Evolutionary conservation across 345 rosid species (phyloP).

Genomic region (Toxicodendron radicans): DNA sequence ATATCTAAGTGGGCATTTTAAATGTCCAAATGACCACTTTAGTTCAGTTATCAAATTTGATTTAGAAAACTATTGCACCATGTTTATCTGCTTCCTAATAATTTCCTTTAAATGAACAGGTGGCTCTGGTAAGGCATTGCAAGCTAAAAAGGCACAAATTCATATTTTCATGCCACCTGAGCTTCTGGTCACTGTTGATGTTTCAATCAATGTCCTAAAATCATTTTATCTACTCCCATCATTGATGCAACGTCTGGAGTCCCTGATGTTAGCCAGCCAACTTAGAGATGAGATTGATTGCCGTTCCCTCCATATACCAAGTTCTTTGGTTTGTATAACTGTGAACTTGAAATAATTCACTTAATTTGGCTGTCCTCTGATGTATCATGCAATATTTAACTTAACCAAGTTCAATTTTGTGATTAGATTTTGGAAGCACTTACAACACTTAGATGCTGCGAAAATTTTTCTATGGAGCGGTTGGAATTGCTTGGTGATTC

Average conservation of each 20-base stretch:
- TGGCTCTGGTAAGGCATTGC: conserved; percentile 33
- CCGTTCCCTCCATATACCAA: conserved; percentile 46
- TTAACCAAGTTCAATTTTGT: conserved; percentile 7
- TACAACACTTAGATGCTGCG: conserved; percentile 69
- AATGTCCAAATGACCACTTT: not conserved
- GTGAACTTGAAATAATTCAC: not conserved
- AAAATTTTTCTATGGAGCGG: conserved; percentile 91
- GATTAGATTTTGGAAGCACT: conserved; percentile 78
- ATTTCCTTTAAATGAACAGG: conserved; percentile 34
- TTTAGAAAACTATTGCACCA: not conserved
- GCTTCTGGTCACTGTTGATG: conserved; percentile 59
- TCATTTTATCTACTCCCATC: conserved; percentile 83
- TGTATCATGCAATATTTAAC: conserved; percentile 3
- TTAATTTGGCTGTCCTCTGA: conserved; percentile 7
- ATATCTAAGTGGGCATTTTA: no score
- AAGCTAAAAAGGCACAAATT: conserved; percentile 44
- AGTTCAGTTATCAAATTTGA: conserved; percentile 10
- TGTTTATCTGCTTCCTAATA: conserved; percentile 19
- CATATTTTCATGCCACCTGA: conserved; percentile 81
- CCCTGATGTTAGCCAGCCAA: conserved; percentile 84
- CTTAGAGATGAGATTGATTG: conserved; percentile 77
- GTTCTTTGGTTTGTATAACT: conserved; percentile 57
- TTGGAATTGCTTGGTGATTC: conserved; percentile 97
- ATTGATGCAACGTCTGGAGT: conserved; percentile 75
- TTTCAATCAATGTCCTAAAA: conserved; percentile 45